Base-by-base conservation (phyloP, 768 basidiomycete species). In the Chlorophyllum brunneum region DNA sequence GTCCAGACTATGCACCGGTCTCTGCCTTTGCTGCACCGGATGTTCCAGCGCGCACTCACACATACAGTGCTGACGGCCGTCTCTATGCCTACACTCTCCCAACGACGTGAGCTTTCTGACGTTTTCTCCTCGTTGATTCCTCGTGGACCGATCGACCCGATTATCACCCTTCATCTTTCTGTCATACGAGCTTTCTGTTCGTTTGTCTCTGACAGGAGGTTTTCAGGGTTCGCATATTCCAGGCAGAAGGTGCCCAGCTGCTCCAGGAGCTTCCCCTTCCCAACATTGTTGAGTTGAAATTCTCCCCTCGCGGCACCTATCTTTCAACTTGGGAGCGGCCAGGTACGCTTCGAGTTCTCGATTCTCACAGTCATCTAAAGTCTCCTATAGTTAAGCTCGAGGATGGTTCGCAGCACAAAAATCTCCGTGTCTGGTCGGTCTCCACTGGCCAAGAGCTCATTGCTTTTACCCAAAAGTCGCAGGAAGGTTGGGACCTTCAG, bases 261-360 rank as follows among this genome's bases (percentile, higher is more conserved):
- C 74, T 94, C 54, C 81, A 81, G 59, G 87, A 92, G 63, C 80
- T 95, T 55, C 67, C 77, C 39, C 72, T 90, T 45, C 77, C 86
- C 61, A 88, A 86, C 61, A 79, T 88, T 56, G 65, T 93, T 47
- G 97, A 98, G 63, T 66, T 98, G 60, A 80, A 79, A 61, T 97
- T 99, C 70, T 98, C 95, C 5, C 95, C 97, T 8, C 81, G 88
- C 55, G 95, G 92, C 33, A 92, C 89, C 0, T 98, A 92, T 68
- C 64, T 99, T 37, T 95, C 92, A 48, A 95, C 92, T 41, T 98
- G 95, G 92, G 95, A 98, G 71, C 82, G 97, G 54, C 91, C 88
- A 59, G 75, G 84, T 85, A 61, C 46, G 77, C 67, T 51, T 13
- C 7, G 48, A 31, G 7, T 41, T 11, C 23, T 7, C 10, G 49